Conservation (phyloP, 208 protist genomes). For the Acanthamoeba royreba region DNA sequence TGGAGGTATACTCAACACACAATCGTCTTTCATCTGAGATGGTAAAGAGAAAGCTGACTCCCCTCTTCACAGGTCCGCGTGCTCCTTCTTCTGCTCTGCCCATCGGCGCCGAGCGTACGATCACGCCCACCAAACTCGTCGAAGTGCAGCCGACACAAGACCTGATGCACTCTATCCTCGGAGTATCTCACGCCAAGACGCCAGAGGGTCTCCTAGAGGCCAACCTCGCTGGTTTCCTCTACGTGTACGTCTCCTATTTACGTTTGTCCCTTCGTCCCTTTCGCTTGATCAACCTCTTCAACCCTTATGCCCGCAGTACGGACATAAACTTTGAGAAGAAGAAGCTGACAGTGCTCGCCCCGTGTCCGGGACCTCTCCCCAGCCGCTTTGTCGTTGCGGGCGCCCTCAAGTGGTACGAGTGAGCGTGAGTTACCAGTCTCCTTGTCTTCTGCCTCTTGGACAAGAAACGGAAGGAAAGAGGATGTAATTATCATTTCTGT, state of each 20-base stretch:
- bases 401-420: slow-evolving; percentile 65
- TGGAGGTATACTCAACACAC: slow-evolving; percentile 12
- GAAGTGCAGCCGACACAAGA: slow-evolving; percentile 53
- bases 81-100: slow-evolving; percentile 59
- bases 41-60: no score
- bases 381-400: slow-evolving; percentile 47
- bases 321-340: slow-evolving; percentile 61
- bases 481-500: neutral
- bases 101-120: slow-evolving; percentile 42
- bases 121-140: slow-evolving; percentile 45
- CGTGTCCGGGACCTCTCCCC: slow-evolving; percentile 52
- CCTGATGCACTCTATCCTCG: slow-evolving; percentile 58
- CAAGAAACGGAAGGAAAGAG: neutral
- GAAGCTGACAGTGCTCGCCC: slow-evolving; percentile 57
- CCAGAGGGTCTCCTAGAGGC: slow-evolving; percentile 34
- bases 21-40: neutral
- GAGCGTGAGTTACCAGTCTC: no score
- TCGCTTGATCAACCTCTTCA: neutral
- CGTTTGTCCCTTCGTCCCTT: neutral
- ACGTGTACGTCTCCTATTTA: slow-evolving; percentile 26
- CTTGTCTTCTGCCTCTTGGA: no score
- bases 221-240: slow-evolving; percentile 70
- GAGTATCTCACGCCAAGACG: slow-evolving; percentile 57
- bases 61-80: neutral
- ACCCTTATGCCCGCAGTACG: neutral